Percentiles rank a stretch among this genome's conserved stretches.
Evolutionary conservation across 1,284 basidiomycete genomes (phyloP).

Genomic region (Bjerkandera adusta): DNA sequence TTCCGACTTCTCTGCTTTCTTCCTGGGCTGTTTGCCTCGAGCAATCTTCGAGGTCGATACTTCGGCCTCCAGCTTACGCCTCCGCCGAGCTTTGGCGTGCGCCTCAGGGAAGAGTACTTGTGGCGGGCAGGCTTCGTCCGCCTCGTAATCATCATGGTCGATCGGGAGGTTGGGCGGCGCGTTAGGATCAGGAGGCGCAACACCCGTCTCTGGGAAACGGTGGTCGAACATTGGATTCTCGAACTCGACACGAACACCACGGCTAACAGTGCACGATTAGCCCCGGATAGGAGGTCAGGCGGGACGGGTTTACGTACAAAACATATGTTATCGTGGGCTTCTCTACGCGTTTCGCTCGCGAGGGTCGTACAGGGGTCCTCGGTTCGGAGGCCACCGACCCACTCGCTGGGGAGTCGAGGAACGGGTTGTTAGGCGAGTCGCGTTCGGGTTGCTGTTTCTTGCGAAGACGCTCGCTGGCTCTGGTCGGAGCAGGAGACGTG

Average conservation of each 20-base stretch:
- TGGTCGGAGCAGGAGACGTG: constrained; percentile 17
- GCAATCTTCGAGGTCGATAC: constrained; percentile 9
- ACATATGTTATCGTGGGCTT: constrained; percentile 53
- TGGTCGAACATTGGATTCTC: constrained; percentile 50
- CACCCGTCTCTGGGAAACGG: constrained; percentile 25
- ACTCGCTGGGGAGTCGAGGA: constrained; percentile 30
- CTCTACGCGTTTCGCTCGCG: constrained; percentile 34
- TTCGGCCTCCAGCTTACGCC: constrained; percentile 1
- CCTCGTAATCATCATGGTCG: constrained; percentile 51
- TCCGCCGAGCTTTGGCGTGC: constrained; percentile 6
- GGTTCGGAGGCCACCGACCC: neutral
- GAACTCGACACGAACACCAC: constrained; percentile 47
- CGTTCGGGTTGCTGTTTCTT: constrained; percentile 34
- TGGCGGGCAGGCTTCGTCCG: constrained; percentile 43
- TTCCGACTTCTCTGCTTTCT: constrained; percentile 14
- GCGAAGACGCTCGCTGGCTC: neutral
- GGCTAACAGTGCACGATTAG: constrained; percentile 34
- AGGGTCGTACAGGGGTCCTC: constrained; percentile 16
- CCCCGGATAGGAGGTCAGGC: neutral
- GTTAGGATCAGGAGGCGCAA: constrained; percentile 28
- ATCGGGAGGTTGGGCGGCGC: constrained; percentile 43
- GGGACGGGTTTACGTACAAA: constrained; percentile 45
- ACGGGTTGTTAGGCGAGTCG: constrained; percentile 55
- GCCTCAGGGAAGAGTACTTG: constrained; percentile 46
- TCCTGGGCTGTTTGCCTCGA: constrained; percentile 1